phyloP scores from a whole-genome alignment of 2,329 filamentous ascomycete genomes.

The Blastomyces silverae region DNA sequence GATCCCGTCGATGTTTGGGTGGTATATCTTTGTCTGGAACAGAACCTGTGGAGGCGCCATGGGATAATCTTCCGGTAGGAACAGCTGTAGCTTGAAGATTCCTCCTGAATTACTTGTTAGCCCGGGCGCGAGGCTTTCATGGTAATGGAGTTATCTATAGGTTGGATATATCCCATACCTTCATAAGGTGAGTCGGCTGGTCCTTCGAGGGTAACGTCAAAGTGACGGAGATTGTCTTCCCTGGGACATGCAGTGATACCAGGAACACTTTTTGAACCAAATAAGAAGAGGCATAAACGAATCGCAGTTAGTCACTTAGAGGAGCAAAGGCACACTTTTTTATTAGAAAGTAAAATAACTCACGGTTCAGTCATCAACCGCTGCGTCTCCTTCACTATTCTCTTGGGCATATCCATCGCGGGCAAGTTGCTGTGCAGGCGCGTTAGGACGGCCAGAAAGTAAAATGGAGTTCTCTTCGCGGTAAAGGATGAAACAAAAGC shows the following conservation, averaged over 20 bases:
- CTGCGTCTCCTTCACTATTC: slow-evolving; percentile 98
- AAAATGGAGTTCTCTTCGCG: background rate
- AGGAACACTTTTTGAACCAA: slow-evolving; percentile 59
- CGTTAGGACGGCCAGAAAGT: background rate
- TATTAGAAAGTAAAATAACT: slow-evolving; percentile 32
- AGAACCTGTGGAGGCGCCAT: slow-evolving; percentile 99
- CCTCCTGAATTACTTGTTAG: slow-evolving; percentile 49
- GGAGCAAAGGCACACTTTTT: background rate
- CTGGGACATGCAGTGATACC: slow-evolving; percentile 94
- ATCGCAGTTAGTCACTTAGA: slow-evolving; percentile 8
- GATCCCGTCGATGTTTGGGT: slow-evolving; percentile 96
- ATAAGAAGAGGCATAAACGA: slow-evolving; percentile 13
- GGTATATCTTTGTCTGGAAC: slow-evolving; percentile 98
- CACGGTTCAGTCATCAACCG: slow-evolving; percentile 94
- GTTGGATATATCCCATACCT: slow-evolving; percentile 48
- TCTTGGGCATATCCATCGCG: slow-evolving; percentile 73
- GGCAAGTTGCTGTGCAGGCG: background rate
- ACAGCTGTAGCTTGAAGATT: slow-evolving; percentile 93
- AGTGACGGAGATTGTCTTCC: slow-evolving; percentile 95
- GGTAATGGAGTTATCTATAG: background rate
- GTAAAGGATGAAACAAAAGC: background rate
- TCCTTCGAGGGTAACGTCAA: slow-evolving; percentile 94
- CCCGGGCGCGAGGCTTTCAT: slow-evolving; percentile 11
- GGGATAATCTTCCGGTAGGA: slow-evolving; percentile 96
- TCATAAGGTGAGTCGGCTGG: slow-evolving; percentile 91